A percentile compares a stretch with the other conserved stretches of the same genome.
These are phyloP conservation scores for Eucalyptus marginata DNA, from an alignment of 345 rosid species.

Conservation along the genomic window DNA sequence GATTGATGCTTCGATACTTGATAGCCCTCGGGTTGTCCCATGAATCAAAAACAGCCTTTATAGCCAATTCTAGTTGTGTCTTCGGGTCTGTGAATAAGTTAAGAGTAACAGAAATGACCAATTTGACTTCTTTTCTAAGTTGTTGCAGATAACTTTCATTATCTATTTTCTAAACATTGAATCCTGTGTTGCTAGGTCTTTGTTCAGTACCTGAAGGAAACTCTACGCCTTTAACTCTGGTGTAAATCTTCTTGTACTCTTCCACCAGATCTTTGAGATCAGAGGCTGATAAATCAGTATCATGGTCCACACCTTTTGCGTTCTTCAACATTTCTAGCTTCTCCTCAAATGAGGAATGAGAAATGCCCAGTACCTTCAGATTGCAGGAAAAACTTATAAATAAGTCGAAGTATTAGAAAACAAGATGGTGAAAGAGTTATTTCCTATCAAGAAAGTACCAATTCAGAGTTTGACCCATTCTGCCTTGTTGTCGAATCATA, in stretches of 20 bases:
- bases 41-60: constrained; percentile 81
- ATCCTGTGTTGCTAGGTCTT: not conserved
- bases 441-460: not conserved
- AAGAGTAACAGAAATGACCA: not conserved
- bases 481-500: not conserved
- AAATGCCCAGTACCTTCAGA: constrained; percentile 74
- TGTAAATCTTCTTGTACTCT: constrained; percentile 72
- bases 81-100: constrained; percentile 44
- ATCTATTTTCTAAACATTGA: not conserved
- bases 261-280: constrained; percentile 82
- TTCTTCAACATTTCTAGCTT: constrained; percentile 62
- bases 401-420: not conserved
- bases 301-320: constrained; percentile 47
- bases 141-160: not conserved
- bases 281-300: constrained; percentile 54
- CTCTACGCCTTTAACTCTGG: constrained; percentile 43
- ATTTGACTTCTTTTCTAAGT: not conserved
- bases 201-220: constrained; percentile 71
- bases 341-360: constrained; percentile 76
- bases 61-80: constrained; percentile 51
- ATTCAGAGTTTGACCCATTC: not conserved
- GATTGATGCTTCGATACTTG: constrained; percentile 83
- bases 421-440: not conserved
- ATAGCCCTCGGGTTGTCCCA: constrained; percentile 90
- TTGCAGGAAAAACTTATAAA: not conserved